Evolutionary conservation across 257 asterid species (phyloP).

Genomic region (Cordia subcordata): DNA sequence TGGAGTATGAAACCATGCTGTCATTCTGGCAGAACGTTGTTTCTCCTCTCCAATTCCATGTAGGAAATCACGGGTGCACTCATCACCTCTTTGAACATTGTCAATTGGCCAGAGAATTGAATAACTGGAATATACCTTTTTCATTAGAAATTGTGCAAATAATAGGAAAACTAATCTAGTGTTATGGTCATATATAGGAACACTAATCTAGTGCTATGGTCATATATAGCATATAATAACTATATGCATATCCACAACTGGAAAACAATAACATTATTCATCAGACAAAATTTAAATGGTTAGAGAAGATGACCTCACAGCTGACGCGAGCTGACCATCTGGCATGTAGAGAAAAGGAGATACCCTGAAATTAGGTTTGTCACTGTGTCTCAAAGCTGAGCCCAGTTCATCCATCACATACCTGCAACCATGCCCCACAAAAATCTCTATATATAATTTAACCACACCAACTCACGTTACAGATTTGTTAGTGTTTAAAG

Average conservation of each 20-base stretch:
- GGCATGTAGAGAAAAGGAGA: conserved; percentile 98
- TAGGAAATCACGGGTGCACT: conserved; percentile 86
- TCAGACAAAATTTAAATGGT: conserved; percentile 13
- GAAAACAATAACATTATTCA: not conserved
- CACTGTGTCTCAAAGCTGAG: conserved; percentile 93
- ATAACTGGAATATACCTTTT: conserved; percentile 46
- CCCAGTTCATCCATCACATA: conserved; percentile 99
- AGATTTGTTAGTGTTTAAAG: too few species aligned
- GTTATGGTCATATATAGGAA: not conserved
- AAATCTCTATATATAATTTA: not conserved
- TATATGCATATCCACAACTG: not conserved
- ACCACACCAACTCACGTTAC: not conserved
- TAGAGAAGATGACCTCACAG: conserved; percentile 63
- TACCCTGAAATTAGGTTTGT: conserved; percentile 80
- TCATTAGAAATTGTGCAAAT: conserved; percentile 18
- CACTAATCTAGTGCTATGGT: not conserved
- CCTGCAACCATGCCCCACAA: conserved; percentile 46
- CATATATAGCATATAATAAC: not conserved
- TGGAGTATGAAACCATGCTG: conserved; percentile 98
- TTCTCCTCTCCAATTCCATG: conserved; percentile 84
- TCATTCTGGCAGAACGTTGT: conserved; percentile 94
- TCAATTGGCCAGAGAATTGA: conserved; percentile 84
- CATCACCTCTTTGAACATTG: conserved; percentile 56
- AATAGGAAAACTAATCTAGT: not conserved
- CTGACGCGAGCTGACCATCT: conserved; percentile 83